These are phyloP conservation scores for Gossypium schwendimanii DNA, from an alignment of 441 rosid species.

Conservation along the genomic window DNA sequence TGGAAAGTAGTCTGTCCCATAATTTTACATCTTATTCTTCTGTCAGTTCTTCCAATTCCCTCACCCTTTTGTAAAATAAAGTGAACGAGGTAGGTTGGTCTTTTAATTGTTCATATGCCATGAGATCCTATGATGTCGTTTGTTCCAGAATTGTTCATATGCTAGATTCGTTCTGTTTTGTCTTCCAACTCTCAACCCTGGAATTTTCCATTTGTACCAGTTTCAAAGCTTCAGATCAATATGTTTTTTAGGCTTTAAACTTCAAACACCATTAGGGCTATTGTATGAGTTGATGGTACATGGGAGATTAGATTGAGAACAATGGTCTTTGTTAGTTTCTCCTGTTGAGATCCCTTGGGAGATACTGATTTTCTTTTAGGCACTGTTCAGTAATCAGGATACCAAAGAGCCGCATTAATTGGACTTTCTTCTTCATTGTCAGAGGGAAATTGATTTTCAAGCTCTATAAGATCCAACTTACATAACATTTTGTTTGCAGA, in stretches of 20 bases:
- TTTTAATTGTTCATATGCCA: not conserved
- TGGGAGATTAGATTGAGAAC: not conserved
- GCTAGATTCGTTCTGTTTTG: not conserved
- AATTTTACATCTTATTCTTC: not conserved
- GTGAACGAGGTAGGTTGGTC: not conserved
- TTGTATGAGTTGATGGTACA: no score
- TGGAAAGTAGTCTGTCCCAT: not conserved
- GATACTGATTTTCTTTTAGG: not conserved
- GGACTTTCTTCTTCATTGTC: not conserved
- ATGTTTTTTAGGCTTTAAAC: not conserved
- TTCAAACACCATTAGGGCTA: not conserved
- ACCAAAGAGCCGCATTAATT: not conserved
- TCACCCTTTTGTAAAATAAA: not conserved
- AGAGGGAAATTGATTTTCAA: not conserved
- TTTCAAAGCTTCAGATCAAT: not conserved
- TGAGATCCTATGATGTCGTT: not conserved
- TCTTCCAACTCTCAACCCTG: not conserved
- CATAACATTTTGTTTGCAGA: not conserved
- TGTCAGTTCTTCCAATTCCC: not conserved
- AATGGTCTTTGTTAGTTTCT: not conserved
- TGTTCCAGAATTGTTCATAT: not conserved
- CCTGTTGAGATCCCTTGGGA: not conserved
- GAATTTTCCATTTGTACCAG: not conserved
- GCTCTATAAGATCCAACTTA: not conserved
- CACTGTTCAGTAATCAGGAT: not conserved